These are phyloP conservation scores for Fragilaria radians DNA, from an alignment of 108 stramenopile species.

Conservation along the genomic window DNA sequence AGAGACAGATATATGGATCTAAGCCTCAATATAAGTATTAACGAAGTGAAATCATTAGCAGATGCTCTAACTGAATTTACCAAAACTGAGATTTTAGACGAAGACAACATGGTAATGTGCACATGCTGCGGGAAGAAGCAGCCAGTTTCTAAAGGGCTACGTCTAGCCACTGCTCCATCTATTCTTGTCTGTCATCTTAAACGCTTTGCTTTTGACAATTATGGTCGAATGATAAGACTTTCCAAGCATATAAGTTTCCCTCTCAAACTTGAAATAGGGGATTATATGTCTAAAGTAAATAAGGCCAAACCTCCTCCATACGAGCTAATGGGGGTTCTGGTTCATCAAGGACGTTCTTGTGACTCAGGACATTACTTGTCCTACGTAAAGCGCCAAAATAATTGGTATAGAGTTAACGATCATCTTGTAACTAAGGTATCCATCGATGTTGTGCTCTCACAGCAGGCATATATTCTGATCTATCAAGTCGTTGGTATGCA, in stretches of 20 bases:
- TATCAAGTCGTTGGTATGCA: slow-evolving; percentile 50
- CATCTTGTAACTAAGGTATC: slow-evolving; percentile 56
- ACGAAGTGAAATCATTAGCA: slow-evolving; percentile 39
- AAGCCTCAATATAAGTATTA: slow-evolving; percentile 65
- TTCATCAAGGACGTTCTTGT: slow-evolving; percentile 73
- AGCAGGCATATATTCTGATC: slow-evolving; percentile 78
- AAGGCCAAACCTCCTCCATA: slow-evolving; percentile 72
- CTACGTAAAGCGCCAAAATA: slow-evolving; percentile 55
- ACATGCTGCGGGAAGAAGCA: slow-evolving; percentile 51
- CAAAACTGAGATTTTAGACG: slow-evolving; percentile 53
- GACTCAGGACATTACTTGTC: slow-evolving; percentile 80
- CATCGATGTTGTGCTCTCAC: slow-evolving; percentile 54
- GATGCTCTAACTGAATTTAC: slow-evolving; percentile 73
- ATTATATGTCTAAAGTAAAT: slow-evolving; percentile 75
- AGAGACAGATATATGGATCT: slow-evolving; percentile 87
- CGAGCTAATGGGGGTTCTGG: slow-evolving; percentile 66
- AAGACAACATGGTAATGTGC: slow-evolving; percentile 77
- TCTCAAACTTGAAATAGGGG: slow-evolving; percentile 52
- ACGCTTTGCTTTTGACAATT: slow-evolving; percentile 73
- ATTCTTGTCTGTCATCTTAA: slow-evolving; percentile 81
- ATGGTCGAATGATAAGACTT: slow-evolving; percentile 52
- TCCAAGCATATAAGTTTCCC: slow-evolving; percentile 67
- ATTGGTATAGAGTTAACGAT: slow-evolving; percentile 82
- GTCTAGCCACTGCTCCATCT: slow-evolving; percentile 77
- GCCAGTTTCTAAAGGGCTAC: slow-evolving; percentile 67